Conservation (phyloP, 352 stramenopile genomes). For the Pythium dissotocum region DNA sequence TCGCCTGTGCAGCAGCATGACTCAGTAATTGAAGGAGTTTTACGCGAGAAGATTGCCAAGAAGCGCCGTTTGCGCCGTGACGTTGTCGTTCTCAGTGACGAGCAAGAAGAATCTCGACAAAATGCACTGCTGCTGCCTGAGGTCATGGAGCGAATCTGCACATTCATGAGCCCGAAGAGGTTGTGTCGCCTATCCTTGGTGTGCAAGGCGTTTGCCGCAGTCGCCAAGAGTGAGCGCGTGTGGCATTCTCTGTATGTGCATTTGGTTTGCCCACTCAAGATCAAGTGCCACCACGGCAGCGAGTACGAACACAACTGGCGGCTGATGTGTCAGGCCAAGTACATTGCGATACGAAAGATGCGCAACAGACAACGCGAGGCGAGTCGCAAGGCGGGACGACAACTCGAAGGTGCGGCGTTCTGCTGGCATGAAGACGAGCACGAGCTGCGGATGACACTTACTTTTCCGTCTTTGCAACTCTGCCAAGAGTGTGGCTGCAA, state of each 20-base stretch:
- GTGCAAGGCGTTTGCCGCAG: constrained; percentile 41
- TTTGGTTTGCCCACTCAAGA: constrained; percentile 10
- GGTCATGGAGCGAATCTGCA: constrained; percentile 68
- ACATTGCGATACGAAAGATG: constrained; percentile 18
- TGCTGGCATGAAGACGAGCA: constrained; percentile 23
- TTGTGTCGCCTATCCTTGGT: constrained; percentile 62
- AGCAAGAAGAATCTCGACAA: constrained; percentile 44
- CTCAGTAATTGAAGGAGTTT: background rate
- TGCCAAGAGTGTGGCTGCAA: constrained; percentile 28
- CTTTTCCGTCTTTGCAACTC: constrained; percentile 1
- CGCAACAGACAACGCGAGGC: constrained; percentile 8
- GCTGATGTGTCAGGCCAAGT: constrained; percentile 22
- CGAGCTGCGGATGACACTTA: constrained; percentile 11
- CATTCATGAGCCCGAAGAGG: constrained; percentile 72
- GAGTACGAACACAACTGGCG: constrained; percentile 25
- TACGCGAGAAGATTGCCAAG: background rate
- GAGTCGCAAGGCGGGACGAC: constrained; percentile 1
- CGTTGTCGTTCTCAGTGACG: constrained; percentile 21
- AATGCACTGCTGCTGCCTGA: constrained; percentile 59
- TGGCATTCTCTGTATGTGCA: constrained; percentile 45
- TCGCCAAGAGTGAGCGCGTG: constrained; percentile 36
- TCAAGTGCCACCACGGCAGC: constrained; percentile 22
- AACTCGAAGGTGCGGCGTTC: background rate
- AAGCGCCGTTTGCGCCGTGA: constrained; percentile 14
- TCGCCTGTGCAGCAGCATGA: background rate